Evolutionary conservation across 331 rosid species (phyloP).

Genomic region (Telfairia occidentalis): DNA sequence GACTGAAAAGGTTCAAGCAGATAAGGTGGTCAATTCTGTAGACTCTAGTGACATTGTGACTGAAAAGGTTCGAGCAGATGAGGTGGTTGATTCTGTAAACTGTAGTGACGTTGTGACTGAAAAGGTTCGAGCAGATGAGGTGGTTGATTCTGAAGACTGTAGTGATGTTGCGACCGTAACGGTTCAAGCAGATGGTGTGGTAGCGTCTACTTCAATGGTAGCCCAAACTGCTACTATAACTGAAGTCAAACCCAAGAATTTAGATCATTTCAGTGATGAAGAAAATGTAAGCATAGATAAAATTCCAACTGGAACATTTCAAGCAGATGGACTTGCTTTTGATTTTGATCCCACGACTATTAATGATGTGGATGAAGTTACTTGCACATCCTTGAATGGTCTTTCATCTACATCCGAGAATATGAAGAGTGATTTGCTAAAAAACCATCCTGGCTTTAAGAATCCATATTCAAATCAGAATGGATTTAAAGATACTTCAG

Average conservation of each 20-base stretch:
- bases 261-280: conserved; percentile 15
- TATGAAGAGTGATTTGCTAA: conserved; percentile 20
- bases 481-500: conserved; percentile 29
- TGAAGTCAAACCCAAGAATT: conserved; percentile 24
- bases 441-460: conserved; percentile 19
- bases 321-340: conserved; percentile 21
- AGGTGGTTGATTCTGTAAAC: neutral
- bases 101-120: neutral
- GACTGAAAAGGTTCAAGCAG: neutral
- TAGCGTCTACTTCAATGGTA: neutral
- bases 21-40: neutral
- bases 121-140: neutral
- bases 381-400: conserved; percentile 17
- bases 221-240: conserved; percentile 7
- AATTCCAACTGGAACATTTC: conserved; percentile 22
- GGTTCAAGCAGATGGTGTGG: conserved; percentile 3
- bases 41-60: neutral
- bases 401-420: conserved; percentile 23
- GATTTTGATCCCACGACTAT: conserved; percentile 17
- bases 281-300: conserved; percentile 21
- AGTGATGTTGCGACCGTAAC: neutral
- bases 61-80: neutral
- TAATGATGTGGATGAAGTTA: conserved; percentile 22
- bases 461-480: conserved; percentile 21
- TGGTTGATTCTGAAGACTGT: neutral